Percentiles rank a stretch among this genome's conserved stretches.
Conservation (phyloP, 2,329 filamentous ascomycete species). For the Diaporthe humulicola region DNA sequence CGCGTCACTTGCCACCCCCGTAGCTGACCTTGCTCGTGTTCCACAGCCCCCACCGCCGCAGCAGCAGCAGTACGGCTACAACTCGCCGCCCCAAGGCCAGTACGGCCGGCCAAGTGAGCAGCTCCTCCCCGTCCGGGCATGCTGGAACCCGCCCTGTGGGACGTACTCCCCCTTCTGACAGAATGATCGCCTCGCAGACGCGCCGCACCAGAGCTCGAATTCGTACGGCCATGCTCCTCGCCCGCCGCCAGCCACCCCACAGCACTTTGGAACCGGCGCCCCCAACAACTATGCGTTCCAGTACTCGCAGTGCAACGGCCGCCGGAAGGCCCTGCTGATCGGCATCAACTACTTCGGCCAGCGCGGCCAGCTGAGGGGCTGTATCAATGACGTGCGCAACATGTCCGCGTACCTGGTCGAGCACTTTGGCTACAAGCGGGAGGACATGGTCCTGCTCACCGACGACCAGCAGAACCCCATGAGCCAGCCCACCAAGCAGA, state of each 20-base stretch:
- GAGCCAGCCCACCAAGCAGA: constrained; percentile 96
- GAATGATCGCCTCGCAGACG: constrained; percentile 24
- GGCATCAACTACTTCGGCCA: constrained; percentile 98
- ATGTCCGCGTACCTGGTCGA: constrained; percentile 93
- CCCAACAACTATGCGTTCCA: constrained; percentile 86
- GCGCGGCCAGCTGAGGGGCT: constrained; percentile 89
- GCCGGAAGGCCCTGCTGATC: constrained; percentile 89
- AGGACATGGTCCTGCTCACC: constrained; percentile 97
- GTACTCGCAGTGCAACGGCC: constrained; percentile 91
- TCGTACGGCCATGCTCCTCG: constrained; percentile 72
- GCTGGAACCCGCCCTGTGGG: background rate
- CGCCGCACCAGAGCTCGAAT: constrained; percentile 56
- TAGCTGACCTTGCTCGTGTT: constrained; percentile 11
- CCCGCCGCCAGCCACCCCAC: constrained; percentile 75
- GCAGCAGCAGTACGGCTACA: constrained; percentile 60
- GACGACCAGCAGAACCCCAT: constrained; percentile 98
- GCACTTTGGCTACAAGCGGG: constrained; percentile 91
- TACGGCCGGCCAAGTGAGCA: constrained; percentile 65
- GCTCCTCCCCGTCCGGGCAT: background rate
- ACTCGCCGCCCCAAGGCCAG: constrained; percentile 54
- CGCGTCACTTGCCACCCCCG: constrained; percentile 1
- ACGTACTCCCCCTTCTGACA: constrained; percentile 25
- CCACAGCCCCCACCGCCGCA: constrained; percentile 54
- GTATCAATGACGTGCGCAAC: constrained; percentile 98
- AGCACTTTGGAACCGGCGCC: constrained; percentile 84